Conservation (phyloP, 805 yeast species). For the Kazachstania martiniae region DNA sequence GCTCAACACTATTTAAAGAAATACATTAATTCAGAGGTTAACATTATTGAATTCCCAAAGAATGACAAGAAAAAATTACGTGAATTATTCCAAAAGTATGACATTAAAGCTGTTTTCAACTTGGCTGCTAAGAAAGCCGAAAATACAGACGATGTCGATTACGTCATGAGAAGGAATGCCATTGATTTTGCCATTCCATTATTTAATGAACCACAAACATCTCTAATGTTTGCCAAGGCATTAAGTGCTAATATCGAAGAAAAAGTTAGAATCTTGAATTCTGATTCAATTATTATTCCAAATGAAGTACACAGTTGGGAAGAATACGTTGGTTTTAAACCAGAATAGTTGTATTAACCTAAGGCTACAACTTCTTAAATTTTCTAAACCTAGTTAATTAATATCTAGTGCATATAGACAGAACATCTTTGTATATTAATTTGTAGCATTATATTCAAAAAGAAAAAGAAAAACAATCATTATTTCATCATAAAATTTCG, state of each 20-base stretch:
- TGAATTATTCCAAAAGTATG: slow-evolving; percentile 81
- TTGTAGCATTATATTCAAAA: background rate
- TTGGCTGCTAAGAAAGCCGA: slow-evolving; percentile 88
- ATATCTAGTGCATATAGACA: background rate
- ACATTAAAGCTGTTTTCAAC: slow-evolving; percentile 83
- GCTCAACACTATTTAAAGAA: slow-evolving; percentile 60
- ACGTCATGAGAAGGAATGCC: slow-evolving; percentile 97
- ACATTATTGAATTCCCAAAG: slow-evolving; percentile 80
- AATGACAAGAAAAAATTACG: slow-evolving; percentile 87
- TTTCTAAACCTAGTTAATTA: background rate
- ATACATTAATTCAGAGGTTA: slow-evolving; percentile 32
- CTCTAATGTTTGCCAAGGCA: slow-evolving; percentile 75
- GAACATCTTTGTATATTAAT: background rate
- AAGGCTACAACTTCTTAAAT: background rate
- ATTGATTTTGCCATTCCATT: slow-evolving; percentile 95
- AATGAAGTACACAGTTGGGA: slow-evolving; percentile 91
- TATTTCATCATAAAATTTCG: too few species aligned
- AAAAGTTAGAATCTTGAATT: slow-evolving; percentile 35
- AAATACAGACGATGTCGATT: slow-evolving; percentile 73
- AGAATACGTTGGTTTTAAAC: slow-evolving; percentile 90
- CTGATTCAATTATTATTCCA: slow-evolving; percentile 53
- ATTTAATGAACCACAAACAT: slow-evolving; percentile 94
- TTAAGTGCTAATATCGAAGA: slow-evolving; percentile 58
- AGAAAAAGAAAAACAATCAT: too few species aligned
- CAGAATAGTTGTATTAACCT: slow-evolving; percentile 36